phyloP scores from a whole-genome alignment of 192 early-diverging fungal species.

The Phycomyces nitens region DNA sequence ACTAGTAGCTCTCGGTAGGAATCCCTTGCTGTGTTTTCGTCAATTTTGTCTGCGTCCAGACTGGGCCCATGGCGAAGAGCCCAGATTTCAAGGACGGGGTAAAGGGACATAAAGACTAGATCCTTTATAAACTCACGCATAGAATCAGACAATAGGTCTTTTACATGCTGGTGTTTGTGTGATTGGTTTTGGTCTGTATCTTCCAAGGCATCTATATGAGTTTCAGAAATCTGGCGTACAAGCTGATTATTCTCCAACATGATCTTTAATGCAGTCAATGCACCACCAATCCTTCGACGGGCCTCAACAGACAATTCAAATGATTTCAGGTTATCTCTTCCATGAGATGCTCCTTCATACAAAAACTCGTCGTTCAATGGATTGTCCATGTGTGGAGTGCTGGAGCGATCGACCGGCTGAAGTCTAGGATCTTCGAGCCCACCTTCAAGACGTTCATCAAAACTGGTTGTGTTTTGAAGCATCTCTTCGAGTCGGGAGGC shows the following conservation, averaged over 20 bases:
- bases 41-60: not conserved
- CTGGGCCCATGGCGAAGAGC: conserved; percentile 5
- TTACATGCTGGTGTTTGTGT: not conserved
- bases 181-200: not conserved
- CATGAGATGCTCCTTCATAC: not conserved
- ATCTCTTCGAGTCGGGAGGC: conserved; percentile 12
- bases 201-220: not conserved
- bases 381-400: not conserved
- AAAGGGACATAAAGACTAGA: conserved; percentile 13
- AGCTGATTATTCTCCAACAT: conserved; percentile 23
- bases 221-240: not conserved
- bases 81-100: conserved; percentile 9
- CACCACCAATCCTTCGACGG: conserved; percentile 8
- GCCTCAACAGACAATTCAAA: conserved; percentile 4
- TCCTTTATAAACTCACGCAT: conserved; percentile 13
- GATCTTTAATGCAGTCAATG: conserved; percentile 11
- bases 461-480: not conserved
- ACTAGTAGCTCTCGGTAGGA: conserved; percentile 4
- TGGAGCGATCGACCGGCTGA: too few species aligned
- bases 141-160: conserved; percentile 15
- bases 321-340: conserved; percentile 3
- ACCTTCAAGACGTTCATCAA: not conserved
- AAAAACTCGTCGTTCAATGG: not conserved
- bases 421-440: not conserved
- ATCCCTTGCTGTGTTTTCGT: conserved; percentile 8